Evolutionary conservation across 176 grass and related monocot species (phyloP).

Genomic region (Elymus sibiricus): DNA sequence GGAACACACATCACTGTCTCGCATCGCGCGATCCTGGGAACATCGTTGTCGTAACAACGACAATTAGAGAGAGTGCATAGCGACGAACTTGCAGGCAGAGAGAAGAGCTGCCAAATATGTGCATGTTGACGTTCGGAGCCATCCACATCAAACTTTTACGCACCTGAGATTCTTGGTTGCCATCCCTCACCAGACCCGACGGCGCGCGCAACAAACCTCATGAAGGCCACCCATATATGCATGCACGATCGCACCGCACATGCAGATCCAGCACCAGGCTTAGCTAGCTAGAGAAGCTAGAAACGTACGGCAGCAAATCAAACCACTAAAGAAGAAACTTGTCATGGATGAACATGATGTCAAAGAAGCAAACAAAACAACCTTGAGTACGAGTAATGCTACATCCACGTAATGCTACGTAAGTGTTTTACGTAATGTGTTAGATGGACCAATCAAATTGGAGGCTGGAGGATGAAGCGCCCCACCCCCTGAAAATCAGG

Average conservation of each 20-base stretch:
- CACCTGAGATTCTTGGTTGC: conserved; percentile 13
- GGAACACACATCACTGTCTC: conserved; percentile 2
- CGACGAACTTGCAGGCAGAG: not conserved
- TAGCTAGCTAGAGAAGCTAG: not conserved
- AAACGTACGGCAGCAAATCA: not conserved
- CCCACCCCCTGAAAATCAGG: too few relatives aligned
- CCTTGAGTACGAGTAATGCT: too few relatives aligned
- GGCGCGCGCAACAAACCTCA: conserved; percentile 11
- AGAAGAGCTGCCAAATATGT: too few relatives aligned
- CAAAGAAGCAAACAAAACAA: not conserved
- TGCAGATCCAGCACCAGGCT: not conserved
- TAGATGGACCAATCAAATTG: too few relatives aligned
- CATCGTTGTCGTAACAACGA: not conserved
- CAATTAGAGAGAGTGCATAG: not conserved
- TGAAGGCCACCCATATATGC: conserved; percentile 14
- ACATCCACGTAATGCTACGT: too few relatives aligned
- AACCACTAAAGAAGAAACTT: not conserved
- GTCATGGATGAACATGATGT: conserved; percentile 5
- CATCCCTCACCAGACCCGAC: not conserved
- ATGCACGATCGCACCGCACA: not conserved
- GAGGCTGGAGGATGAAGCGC: too few relatives aligned
- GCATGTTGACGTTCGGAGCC: not conserved
- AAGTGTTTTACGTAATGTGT: too few relatives aligned
- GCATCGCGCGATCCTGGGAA: not conserved
- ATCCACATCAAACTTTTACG: conserved; percentile 33